Percentiles rank a stretch among this genome's conserved stretches.
Evolutionary conservation across 805 yeast species (phyloP).

Genomic region (Dipodascopsis uninucleata): DNA sequence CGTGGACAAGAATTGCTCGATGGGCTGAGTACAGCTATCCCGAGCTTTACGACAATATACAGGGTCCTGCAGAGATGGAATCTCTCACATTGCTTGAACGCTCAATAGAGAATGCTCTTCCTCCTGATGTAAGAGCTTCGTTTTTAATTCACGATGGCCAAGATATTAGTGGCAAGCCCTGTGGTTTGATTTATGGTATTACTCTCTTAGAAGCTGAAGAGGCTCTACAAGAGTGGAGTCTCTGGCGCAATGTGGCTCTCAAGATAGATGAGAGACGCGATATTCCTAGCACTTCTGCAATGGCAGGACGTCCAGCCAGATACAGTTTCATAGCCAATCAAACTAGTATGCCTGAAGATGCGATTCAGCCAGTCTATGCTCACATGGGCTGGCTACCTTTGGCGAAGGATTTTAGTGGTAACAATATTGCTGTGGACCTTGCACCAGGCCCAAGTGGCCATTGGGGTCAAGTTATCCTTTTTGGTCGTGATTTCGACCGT

Average conservation of each 20-base stretch:
- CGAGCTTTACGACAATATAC: slow-evolving; percentile 74
- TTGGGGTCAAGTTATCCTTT: slow-evolving; percentile 88
- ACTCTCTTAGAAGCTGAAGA: slow-evolving; percentile 77
- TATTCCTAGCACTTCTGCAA: not conserved
- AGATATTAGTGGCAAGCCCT: slow-evolving; percentile 66
- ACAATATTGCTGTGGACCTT: slow-evolving; percentile 85
- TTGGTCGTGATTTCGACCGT: slow-evolving; percentile 91
- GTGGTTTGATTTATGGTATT: slow-evolving; percentile 77
- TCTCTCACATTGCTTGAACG: slow-evolving; percentile 81
- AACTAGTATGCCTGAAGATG: slow-evolving; percentile 71
- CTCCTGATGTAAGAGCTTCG: slow-evolving; percentile 78
- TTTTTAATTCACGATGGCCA: slow-evolving; percentile 88
- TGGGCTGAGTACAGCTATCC: slow-evolving; percentile 80
- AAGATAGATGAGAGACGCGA: slow-evolving; percentile 26
- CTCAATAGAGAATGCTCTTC: slow-evolving; percentile 71
- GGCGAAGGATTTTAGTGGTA: slow-evolving; percentile 83
- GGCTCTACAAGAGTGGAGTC: slow-evolving; percentile 71
- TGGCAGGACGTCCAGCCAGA: slow-evolving; percentile 8
- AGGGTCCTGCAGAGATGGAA: slow-evolving; percentile 71
- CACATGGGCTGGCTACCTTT: slow-evolving; percentile 90
- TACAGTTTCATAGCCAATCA: slow-evolving; percentile 36
- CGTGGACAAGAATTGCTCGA: slow-evolving; percentile 85
- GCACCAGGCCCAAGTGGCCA: slow-evolving; percentile 74
- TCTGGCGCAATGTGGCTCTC: slow-evolving; percentile 73
- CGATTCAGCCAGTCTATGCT: slow-evolving; percentile 74